Evolutionary conservation across 306 rosid species (phyloP), one percentile per base, ranked within the genome.

Genomic region (Castanospermum australe): DNA sequence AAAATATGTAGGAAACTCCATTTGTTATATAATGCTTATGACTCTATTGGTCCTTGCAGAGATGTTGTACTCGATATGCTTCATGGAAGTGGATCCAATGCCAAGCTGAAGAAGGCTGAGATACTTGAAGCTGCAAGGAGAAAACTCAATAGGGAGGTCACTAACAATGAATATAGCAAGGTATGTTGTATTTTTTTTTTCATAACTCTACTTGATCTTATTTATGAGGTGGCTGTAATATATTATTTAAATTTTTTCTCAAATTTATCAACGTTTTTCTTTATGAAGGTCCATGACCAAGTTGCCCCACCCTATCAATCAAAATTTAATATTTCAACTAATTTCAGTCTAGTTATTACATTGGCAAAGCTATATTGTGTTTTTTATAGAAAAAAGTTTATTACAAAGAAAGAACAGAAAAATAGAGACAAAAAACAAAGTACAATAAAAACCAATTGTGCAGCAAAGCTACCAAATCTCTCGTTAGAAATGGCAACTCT

Each of bases 31-130:
- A 73, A 59, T 65, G 52, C 68, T 74, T 12, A 67, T 36, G 75
- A 54, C 11, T 75, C 45, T 64, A 22, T 57, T 84, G 82, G 66
- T 63, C 42, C 70, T 55, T 87, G 86, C 90, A 91, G 99, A 86
- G 89, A 88, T 77, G 90, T 95, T 56, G 97, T 95, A 12, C 87
- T 95, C 55, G 87, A 87, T 61, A 85, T 93, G 88, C 89, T 93
- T 71, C 85, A 87, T 39, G 89, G 88, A 75, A 84, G 80, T 42
- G 92, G 88, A 84, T 87, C 89, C 42, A 48, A 76, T 80, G 91
- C 84, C 56, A 88, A 84, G 84, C 87, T 95, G 45, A 92, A 73
- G 80, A 95, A 81, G 85, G 89, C 92, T 47, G 97, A 95, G 73
- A 87, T 95, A 30, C 21, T 45, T 44, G 87, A 80, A 82, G 96